phyloP scores from a whole-genome alignment of 345 rosid genomes.

The Rhodamnia argentea region DNA sequence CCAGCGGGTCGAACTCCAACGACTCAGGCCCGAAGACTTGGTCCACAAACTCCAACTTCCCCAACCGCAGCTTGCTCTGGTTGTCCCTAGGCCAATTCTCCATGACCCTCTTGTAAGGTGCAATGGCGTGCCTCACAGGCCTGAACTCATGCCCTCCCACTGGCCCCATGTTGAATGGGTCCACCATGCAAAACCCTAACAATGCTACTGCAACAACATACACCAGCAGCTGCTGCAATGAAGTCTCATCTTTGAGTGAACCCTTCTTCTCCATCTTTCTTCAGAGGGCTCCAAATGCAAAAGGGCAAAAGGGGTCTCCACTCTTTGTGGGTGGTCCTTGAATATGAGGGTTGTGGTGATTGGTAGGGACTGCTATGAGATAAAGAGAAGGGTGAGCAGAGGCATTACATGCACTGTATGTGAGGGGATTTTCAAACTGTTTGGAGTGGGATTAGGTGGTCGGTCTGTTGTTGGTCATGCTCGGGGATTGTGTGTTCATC shows the following conservation, averaged over 20 bases:
- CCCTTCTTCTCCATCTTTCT: slow-evolving; percentile 46
- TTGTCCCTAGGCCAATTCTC: slow-evolving; percentile 79
- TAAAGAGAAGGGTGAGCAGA: not conserved
- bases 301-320: not conserved
- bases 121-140: slow-evolving; percentile 82
- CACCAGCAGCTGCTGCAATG: slow-evolving; percentile 41
- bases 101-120: slow-evolving; percentile 85
- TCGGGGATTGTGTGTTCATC: slow-evolving; percentile 5
- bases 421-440: not conserved
- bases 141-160: slow-evolving; percentile 58
- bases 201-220: slow-evolving; percentile 31
- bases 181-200: slow-evolving; percentile 45
- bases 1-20: slow-evolving; percentile 66
- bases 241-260: slow-evolving; percentile 15
- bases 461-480: slow-evolving; percentile 5
- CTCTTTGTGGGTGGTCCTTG: not conserved
- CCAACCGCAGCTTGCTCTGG: slow-evolving; percentile 41
- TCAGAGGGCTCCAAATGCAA: not conserved
- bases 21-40: slow-evolving; percentile 91
- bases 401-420: slow-evolving; percentile 11
- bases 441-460: slow-evolving; percentile 3
- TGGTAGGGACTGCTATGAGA: slow-evolving; percentile 1
- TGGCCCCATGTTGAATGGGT: slow-evolving; percentile 73
- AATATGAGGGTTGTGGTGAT: not conserved
- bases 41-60: slow-evolving; percentile 67